Base-by-base conservation (phyloP, 768 basidiomycete species). In the Lactarius pseudohatsudake region DNA sequence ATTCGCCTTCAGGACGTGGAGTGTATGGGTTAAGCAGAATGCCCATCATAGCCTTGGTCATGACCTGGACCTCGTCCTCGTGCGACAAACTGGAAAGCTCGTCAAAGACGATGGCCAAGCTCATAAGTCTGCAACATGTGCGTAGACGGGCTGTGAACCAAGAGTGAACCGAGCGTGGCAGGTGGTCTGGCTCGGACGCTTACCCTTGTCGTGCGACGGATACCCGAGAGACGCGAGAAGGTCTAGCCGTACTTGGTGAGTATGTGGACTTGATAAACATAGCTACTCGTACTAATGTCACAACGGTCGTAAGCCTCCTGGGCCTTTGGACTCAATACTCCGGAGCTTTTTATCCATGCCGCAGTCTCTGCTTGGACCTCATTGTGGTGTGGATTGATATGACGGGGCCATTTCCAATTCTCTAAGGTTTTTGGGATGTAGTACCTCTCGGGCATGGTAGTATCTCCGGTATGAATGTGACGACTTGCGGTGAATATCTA, bases 321-420 rank as follows among this genome's bases (percentile, higher is more conserved):
- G 16, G 66, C 56, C n/a, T 56, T 55, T 5, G 60, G 45, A 11
- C 38, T 47, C 22, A 72, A 67, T 16, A 65, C 64, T 9, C 50
- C n/a, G 60, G 71, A 69, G 32, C 61, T 32, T 11, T 57, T 58
- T 3, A 64, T 54, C 71, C 71, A 72, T 2, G 30, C 57, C 8
- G 18, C n/a, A 8, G 66, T 60, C 30, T 61, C 64, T 20, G 60
- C 43, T n/a, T 62, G 64, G 41, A 65, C 64, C 36, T 63, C 59
- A 13, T 59, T 41, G 56, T 69, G 69, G 34, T 69, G 53, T 2
- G 67, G 64, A 45, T 71, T 71, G 16, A 72, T 28, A 10, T 5
- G 16, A 54, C 71, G 70, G 2, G 57, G 60, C 71, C 70, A 70
- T 8, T 66, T 70, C 71, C 70, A 72, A 28, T 28, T 20, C 30